Percentiles rank a stretch among this genome's conserved stretches.
These are phyloP conservation scores for Picea engelmannii DNA, from an alignment of 83 land plant species.

Conservation along the genomic window DNA sequence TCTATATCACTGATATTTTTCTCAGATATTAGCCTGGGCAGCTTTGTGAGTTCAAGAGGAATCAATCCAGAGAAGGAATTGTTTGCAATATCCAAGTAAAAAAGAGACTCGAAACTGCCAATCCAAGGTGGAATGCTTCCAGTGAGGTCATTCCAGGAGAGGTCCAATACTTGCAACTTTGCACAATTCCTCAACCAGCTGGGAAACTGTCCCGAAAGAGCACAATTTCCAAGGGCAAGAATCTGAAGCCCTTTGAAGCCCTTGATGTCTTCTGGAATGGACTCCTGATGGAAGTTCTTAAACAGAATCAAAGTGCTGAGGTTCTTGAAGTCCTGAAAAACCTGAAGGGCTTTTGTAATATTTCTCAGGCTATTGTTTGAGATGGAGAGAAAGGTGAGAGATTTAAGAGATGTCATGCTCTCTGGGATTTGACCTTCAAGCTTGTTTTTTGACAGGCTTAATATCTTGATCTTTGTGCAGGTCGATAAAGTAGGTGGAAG, in stretches of 20 bases:
- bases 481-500: slow-evolving; percentile 39
- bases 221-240: slow-evolving; percentile 28
- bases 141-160: slow-evolving; percentile 24
- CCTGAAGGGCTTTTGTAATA: slow-evolving; percentile 29
- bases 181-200: slow-evolving; percentile 29
- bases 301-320: slow-evolving; percentile 35
- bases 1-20: background rate
- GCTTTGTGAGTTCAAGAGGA: slow-evolving; percentile 23
- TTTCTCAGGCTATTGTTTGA: slow-evolving; percentile 36
- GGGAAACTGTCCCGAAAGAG: slow-evolving; percentile 42
- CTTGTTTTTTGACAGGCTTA: slow-evolving; percentile 36
- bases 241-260: slow-evolving; percentile 33
- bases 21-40: slow-evolving; percentile 20
- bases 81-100: slow-evolving; percentile 52
- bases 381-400: slow-evolving; percentile 43
- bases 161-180: slow-evolving; percentile 29
- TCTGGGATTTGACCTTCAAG: slow-evolving; percentile 35
- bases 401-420: slow-evolving; percentile 26
- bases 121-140: slow-evolving; percentile 57
- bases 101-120: slow-evolving; percentile 31
- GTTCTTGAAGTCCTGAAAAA: slow-evolving; percentile 34
- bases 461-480: slow-evolving; percentile 40
- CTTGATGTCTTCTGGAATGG: slow-evolving; percentile 25
- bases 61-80: slow-evolving; percentile 44
- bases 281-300: slow-evolving; percentile 30